Conservation (phyloP, 1,284 basidiomycete genomes). For the Bothia castanella region DNA sequence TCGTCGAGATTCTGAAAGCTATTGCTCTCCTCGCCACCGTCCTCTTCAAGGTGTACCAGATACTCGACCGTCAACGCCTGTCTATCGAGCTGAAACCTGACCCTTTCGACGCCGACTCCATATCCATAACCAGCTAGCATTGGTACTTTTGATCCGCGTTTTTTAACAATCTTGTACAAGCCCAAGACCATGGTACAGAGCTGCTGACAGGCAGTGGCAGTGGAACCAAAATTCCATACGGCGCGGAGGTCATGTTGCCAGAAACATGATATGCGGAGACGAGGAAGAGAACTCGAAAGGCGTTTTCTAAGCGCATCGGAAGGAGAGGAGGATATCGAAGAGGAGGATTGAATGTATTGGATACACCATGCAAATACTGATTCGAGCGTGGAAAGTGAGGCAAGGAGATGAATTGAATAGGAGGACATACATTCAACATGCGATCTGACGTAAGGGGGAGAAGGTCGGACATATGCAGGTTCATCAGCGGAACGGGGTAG, state of each 20-base stretch:
- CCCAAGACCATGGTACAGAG: slow-evolving; percentile 79
- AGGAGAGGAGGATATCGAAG: slow-evolving; percentile 27
- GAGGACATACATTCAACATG: slow-evolving; percentile 67
- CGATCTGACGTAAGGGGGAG: slow-evolving; percentile 93
- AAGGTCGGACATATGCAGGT: slow-evolving; percentile 88
- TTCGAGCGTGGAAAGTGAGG: slow-evolving; percentile 13
- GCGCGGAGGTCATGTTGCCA: slow-evolving; percentile 96
- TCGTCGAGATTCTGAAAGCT: slow-evolving; percentile 52
- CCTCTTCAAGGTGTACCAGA: slow-evolving; percentile 72
- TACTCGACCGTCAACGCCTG: slow-evolving; percentile 87
- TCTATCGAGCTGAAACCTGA: slow-evolving; percentile 75
- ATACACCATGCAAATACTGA: slow-evolving; percentile 92
- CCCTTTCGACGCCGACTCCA: slow-evolving; percentile 75
- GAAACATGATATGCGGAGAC: slow-evolving; percentile 82
- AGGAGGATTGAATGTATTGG: slow-evolving; percentile 57
- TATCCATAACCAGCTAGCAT: slow-evolving; percentile 76
- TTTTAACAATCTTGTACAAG: slow-evolving; percentile 72
- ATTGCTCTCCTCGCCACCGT: slow-evolving; percentile 34
- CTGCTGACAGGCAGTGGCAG: slow-evolving; percentile 59
- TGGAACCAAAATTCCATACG: slow-evolving; percentile 74
- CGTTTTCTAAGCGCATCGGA: slow-evolving; percentile 38
- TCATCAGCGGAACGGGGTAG: slow-evolving; percentile 90
- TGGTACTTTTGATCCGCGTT: slow-evolving; percentile 72
- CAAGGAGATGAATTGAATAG: slow-evolving; percentile 7
- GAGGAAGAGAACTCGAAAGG: slow-evolving; percentile 29